A percentile compares a stretch with the other conserved stretches of the same genome.
These are phyloP conservation scores for Pterocarpus macrocarpus DNA, from an alignment of 306 rosid species.

Conservation along the genomic window DNA sequence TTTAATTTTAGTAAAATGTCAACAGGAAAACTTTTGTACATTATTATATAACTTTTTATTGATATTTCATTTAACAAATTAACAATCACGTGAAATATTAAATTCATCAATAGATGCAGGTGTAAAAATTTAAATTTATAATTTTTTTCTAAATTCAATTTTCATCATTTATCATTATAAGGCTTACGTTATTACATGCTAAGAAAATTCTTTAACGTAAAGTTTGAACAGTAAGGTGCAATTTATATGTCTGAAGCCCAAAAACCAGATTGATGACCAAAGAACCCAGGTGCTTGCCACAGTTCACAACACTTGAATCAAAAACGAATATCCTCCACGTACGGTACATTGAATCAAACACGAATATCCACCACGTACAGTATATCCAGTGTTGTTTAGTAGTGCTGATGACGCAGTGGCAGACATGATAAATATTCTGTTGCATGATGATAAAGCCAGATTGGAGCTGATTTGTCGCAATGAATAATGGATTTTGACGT, in stretches of 20 bases:
- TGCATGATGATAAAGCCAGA: not conserved
- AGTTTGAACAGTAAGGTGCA: not conserved
- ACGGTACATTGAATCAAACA: not conserved
- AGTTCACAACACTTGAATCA: not conserved
- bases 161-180: not conserved
- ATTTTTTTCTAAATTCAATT: too few species aligned
- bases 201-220: not conserved
- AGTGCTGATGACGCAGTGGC: constrained; percentile 8
- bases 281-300: not conserved
- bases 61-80: too few species aligned
- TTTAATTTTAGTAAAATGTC: too few species aligned
- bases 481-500: not conserved
- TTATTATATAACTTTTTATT: too few species aligned
- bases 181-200: not conserved
- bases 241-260: not conserved
- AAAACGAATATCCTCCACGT: not conserved
- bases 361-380: not conserved
- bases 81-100: too few species aligned
- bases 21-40: too few species aligned
- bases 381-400: not conserved
- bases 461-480: not conserved
- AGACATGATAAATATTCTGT: not conserved
- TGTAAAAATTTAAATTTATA: too few species aligned
- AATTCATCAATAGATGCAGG: not conserved
- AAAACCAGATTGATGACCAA: not conserved